phyloP scores from a whole-genome alignment of 2,329 filamentous ascomycete species.

The Fusarium sp. region DNA sequence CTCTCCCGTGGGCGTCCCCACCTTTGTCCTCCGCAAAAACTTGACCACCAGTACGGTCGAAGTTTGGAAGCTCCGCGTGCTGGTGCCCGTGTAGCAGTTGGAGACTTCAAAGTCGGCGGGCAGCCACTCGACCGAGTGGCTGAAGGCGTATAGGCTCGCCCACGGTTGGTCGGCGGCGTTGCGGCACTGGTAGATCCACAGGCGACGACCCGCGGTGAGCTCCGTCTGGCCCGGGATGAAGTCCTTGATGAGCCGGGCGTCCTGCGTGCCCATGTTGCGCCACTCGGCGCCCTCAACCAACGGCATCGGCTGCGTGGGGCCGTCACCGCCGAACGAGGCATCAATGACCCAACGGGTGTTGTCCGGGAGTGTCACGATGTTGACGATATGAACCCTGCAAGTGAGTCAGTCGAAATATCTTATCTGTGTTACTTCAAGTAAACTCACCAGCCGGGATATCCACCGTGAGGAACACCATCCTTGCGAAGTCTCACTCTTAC shows the following conservation, averaged over 20 bases:
- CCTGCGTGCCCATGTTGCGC: slow-evolving; percentile 61
- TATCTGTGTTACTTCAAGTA: slow-evolving; percentile 14
- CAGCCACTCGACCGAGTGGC: slow-evolving; percentile 66
- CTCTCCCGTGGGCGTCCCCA: slow-evolving; percentile 52
- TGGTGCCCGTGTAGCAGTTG: slow-evolving; percentile 63
- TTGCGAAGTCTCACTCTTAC: slow-evolving; percentile 56
- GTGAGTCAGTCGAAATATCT: neutral
- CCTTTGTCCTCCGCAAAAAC: slow-evolving; percentile 58
- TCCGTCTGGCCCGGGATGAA: slow-evolving; percentile 57
- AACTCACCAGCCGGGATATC: slow-evolving; percentile 58
- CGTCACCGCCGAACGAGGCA: slow-evolving; percentile 70
- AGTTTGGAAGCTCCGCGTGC: slow-evolving; percentile 61
- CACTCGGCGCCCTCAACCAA: slow-evolving; percentile 55
- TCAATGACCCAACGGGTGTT: slow-evolving; percentile 63
- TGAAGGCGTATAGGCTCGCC: slow-evolving; percentile 70
- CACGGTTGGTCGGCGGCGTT: slow-evolving; percentile 59
- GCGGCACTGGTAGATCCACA: slow-evolving; percentile 71
- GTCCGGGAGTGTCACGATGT: slow-evolving; percentile 63
- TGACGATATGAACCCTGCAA: slow-evolving; percentile 62
- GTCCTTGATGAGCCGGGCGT: slow-evolving; percentile 62
- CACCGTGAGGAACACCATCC: slow-evolving; percentile 51
- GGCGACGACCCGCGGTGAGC: slow-evolving; percentile 50
- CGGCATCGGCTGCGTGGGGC: slow-evolving; percentile 64
- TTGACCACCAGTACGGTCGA: slow-evolving; percentile 60
- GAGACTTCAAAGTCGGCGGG: slow-evolving; percentile 67